phyloP scores from a whole-genome alignment of 768 basidiomycete species.

The Roridomyces roridus region DNA sequence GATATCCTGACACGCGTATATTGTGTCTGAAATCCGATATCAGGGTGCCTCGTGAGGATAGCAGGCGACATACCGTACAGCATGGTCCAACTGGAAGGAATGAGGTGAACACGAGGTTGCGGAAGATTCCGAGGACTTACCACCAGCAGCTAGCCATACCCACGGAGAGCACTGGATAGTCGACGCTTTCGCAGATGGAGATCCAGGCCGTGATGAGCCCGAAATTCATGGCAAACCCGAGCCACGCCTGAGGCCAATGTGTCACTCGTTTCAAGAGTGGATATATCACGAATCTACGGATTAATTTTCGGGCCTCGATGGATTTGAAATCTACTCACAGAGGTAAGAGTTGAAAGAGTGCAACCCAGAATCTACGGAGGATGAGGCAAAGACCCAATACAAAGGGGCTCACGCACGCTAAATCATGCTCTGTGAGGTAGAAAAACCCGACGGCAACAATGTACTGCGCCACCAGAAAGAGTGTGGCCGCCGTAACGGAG shows the following conservation, averaged over 20 bases:
- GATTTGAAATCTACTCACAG: constrained; percentile 36
- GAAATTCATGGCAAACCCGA: constrained; percentile 65
- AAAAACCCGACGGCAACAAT: constrained; percentile 46
- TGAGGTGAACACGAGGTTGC: constrained; percentile 7
- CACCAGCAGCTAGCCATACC: constrained; percentile 53
- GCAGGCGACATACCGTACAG: constrained; percentile 6
- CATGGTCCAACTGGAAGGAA: constrained; percentile 18
- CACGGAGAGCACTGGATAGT: constrained; percentile 39
- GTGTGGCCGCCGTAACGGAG: constrained; percentile 45
- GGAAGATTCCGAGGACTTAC: constrained; percentile 25
- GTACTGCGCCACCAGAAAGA: constrained; percentile 51
- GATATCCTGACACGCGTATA: constrained; percentile 84
- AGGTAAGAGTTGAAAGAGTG: constrained; percentile 52
- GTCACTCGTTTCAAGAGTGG: constrained; percentile 63
- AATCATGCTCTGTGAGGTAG: constrained; percentile 33
- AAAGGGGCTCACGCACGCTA: constrained; percentile 38
- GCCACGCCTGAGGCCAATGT: constrained; percentile 68
- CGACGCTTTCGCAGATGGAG: constrained; percentile 39
- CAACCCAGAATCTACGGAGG: constrained; percentile 43
- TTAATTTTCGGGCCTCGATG: neutral
- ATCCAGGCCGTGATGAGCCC: constrained; percentile 58
- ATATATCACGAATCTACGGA: constrained; percentile 48
- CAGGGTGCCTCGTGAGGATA: neutral
- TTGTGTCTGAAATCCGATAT: constrained; percentile 49
- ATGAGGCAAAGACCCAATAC: neutral